Evolutionary conservation across 805 yeast genomes (phyloP), one percentile per base, ranked within the genome.

Genomic region (Metahyphopichia silvanorum): DNA sequence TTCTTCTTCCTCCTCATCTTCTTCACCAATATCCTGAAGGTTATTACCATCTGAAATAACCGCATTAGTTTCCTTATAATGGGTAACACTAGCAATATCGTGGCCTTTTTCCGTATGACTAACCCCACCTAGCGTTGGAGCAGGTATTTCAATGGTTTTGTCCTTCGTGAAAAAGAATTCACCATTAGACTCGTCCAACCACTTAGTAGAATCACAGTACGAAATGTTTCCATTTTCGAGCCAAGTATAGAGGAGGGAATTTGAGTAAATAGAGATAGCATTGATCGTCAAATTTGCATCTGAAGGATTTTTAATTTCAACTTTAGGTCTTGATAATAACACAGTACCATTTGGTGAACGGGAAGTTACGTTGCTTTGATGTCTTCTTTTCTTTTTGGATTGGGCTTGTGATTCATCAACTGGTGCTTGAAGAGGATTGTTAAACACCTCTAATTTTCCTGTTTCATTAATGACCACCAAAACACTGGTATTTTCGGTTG

Each of bases 381-480:
- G 68, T 64, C 72, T 68, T 63, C 71, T 60, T 35, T 55, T 59
- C 42, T 60, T 63, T 55, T 71, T 65, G 21, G 57, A 46, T 41
- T 30, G 46, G 42, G 14, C 44, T 36, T 25, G 41, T 33, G 14
- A 39, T 35, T 32, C 29, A 4, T 39, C 25, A 16, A 14, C 25
- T 17, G 46, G 42, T 2, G 37, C 33, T n/a, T 54, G 27, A 23
- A 66, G 63, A 4, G 88, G 82, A 44, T 79, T 69, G 32, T 68
- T 66, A 60, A 87, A 89, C 1, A 86, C 49, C 53, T 88, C 96
- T 6, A 85, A 64, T 9, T 57, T 48, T 5, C 96, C 96, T 37
- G 75, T 79, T 54, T 87, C 95, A 9, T 89, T 83, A 5, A 82
- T 64, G 0, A 76, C 82, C 2, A 75, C 63, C 13, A 82, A 52